Base-by-base conservation (phyloP, 108 stramenopile species). In the Pseudonitzschia multiseries region DNA sequence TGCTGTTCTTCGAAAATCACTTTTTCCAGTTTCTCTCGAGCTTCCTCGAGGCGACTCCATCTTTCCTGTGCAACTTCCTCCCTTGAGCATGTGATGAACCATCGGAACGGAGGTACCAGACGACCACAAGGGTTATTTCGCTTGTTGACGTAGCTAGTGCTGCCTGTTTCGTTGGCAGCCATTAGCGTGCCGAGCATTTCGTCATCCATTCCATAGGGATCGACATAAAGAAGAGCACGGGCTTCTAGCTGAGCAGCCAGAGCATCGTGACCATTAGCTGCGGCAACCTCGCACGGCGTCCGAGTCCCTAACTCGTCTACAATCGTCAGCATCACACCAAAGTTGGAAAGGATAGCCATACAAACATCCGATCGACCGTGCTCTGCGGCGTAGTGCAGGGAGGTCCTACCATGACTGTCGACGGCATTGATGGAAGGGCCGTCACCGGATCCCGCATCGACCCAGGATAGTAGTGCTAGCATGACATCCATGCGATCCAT, bases 361-460 rank as follows among this genome's bases (percentile, higher is more conserved):
- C 83, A 83, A 62, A 82, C 53, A 50, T 86, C 82, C 15, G 64
- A 29, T 24, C 85, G 77, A 17, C 85, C 85, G 59, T 81, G 28
- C 60, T 83, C 85, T 26, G 82, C 80, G 24, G 83, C 82, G 62
- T 86, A 86, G 66, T 86, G 85, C 26, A 86, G 66, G 6, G 85
- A 77, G 10, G 85, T 83, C 21, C 85, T 54, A 41, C 79, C 80
- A 48, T 57, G 13, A 22, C 36, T 26, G 57, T 86, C 85, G 4
- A 86, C 85, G 1, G 85, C 74, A 73, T 86, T 86, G 31, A 83
- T 70, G 32, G 80, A 79, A 15, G 77, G 72, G 15, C 77, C 79
- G 66, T 81, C 73, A 43, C 73, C 68, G 14, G 79, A 78, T 21
- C 74, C 65, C n/a, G 48, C n/a, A n/a, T 84, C 76, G 24, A 57